A percentile compares a stretch with the other conserved stretches of the same genome.
These are phyloP conservation scores for Yamadazyma mexicana DNA, from an alignment of 1,139 yeast genomes.

Conservation along the genomic window DNA sequence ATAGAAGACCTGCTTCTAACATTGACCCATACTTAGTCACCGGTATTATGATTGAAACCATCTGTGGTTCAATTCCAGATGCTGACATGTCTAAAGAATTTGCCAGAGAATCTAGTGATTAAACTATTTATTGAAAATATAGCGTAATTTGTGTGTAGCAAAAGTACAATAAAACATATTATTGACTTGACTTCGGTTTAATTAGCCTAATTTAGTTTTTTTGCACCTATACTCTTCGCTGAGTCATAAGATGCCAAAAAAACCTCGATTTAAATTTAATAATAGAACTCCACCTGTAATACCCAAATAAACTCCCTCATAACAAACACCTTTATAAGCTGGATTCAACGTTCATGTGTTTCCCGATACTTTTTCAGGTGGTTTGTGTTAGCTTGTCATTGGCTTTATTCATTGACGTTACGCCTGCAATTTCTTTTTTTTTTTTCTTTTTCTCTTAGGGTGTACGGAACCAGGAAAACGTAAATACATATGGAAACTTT, in stretches of 20 bases:
- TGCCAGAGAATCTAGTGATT: conserved; percentile 63
- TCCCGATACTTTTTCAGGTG: no score
- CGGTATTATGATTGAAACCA: conserved; percentile 96
- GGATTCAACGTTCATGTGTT: no score
- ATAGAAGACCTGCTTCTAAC: conserved; percentile 99
- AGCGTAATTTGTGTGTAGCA: conserved; percentile 1
- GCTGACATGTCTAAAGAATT: conserved; percentile 92
- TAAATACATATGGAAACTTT: no score
- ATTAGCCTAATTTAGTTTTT: neutral
- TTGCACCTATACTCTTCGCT: neutral
- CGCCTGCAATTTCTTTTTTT: neutral
- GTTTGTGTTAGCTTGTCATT: neutral
- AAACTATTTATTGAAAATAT: conserved; percentile 3
- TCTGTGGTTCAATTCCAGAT: conserved; percentile 92
- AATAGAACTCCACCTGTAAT: no score
- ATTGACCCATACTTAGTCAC: conserved; percentile 98
- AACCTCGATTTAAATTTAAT: no score
- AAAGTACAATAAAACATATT: no score
- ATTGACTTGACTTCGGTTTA: neutral
- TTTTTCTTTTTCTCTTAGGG: neutral
- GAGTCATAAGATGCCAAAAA: no score
- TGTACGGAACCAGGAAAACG: no score
- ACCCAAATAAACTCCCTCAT: no score
- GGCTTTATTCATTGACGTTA: neutral
- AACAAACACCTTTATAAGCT: no score